These are phyloP conservation scores for Pleurotus cornucopiae DNA, from an alignment of 768 basidiomycete genomes.

Conservation along the genomic window DNA sequence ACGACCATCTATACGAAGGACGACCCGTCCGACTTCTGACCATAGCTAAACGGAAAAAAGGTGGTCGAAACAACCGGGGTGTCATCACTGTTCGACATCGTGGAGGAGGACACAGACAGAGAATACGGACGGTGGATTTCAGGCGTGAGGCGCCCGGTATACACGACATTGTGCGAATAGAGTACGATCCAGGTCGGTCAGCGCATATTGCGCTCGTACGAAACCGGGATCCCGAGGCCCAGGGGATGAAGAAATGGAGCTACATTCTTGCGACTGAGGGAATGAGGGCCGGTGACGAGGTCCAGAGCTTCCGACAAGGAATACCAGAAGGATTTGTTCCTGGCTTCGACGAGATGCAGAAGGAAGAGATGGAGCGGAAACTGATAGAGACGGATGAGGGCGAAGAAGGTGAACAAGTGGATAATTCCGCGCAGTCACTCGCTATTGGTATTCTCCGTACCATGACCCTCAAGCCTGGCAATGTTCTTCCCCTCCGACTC, in stretches of 20 bases:
- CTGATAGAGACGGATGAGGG: constrained; percentile 12
- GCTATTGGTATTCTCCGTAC: constrained; percentile 83
- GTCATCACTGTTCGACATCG: constrained; percentile 83
- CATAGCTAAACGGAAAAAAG: constrained; percentile 72
- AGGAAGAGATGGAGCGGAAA: constrained; percentile 15
- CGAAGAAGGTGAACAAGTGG: constrained; percentile 12
- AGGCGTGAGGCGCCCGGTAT: constrained; percentile 70
- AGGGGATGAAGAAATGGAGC: constrained; percentile 63
- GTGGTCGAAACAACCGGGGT: constrained; percentile 82
- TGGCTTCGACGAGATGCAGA: constrained; percentile 28
- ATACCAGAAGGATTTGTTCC: constrained; percentile 75
- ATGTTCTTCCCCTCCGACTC: constrained; percentile 86
- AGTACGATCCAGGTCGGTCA: constrained; percentile 93
- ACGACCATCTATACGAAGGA: constrained; percentile 80
- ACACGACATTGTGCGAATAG: constrained; percentile 89
- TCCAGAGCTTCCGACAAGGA: constrained; percentile 81
- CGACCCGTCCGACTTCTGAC: constrained; percentile 84
- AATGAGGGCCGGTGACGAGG: constrained; percentile 80
- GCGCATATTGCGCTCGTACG: constrained; percentile 91
- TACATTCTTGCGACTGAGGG: constrained; percentile 95
- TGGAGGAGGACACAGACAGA: constrained; percentile 88
- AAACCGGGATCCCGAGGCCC: constrained; percentile 49
- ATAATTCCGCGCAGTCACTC: constrained; percentile 51
- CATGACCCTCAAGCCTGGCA: constrained; percentile 82
- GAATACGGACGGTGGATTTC: constrained; percentile 88